Evolutionary conservation across 2,329 filamentous ascomycete species (phyloP).

Genomic region (Hymenoscyphus scutula): DNA sequence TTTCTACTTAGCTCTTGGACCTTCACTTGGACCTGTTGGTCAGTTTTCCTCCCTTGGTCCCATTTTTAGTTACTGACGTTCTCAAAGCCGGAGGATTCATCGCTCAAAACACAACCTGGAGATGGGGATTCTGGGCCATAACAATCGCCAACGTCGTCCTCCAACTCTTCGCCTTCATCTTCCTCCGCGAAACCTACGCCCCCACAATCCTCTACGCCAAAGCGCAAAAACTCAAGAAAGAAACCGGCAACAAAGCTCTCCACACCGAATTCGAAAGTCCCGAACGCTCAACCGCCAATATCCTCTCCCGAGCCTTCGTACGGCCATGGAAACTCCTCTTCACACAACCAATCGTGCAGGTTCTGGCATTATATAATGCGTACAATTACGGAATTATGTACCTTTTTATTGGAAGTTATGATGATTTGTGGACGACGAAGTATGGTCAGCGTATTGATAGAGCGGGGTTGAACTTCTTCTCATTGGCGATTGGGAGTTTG

Average conservation of each 20-base stretch:
- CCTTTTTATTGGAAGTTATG: background rate
- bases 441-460: background rate
- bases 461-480: constrained; percentile 3
- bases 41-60: background rate
- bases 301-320: background rate
- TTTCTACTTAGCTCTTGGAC: background rate
- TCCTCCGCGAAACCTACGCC: background rate
- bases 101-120: constrained; percentile 4
- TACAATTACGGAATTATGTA: background rate
- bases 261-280: constrained; percentile 6
- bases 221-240: background rate
- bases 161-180: background rate
- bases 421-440: background rate
- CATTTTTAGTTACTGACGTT: background rate
- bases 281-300: background rate
- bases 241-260: background rate
- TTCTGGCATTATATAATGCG: background rate
- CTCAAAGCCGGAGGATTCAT: background rate
- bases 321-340: background rate
- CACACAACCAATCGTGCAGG: background rate
- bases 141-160: background rate
- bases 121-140: constrained; percentile 5
- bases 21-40: background rate
- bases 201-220: constrained; percentile 1
- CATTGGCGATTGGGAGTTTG: background rate